Evolutionary conservation across 192 early-diverging fungal species (phyloP), one percentile per base, ranked within the genome.

Genomic region (Diversispora epigaea): DNA sequence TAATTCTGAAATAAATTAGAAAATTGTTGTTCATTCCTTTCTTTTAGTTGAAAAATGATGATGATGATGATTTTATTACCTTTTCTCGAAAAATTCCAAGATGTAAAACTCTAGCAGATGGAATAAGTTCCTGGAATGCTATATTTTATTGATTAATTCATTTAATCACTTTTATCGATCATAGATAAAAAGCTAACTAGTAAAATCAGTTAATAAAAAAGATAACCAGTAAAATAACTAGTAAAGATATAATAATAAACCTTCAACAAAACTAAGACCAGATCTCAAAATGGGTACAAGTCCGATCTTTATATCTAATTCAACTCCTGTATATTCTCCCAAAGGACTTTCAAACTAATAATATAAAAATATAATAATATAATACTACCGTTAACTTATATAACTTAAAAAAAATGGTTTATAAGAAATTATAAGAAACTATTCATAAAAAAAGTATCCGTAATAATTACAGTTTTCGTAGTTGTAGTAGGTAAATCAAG

Each of bases 51-150:
- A 32, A 1, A 32, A 32, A 32, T 32, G 25, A 32, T 32, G 25
- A 32, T 32, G 25, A 32, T 32, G 25, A 32, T 32, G 25, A 32
- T 32, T 32, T 32, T 12, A 9, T 67, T 84, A 83, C 83, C 83
- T 90, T 91, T 77, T 95, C 94, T 71, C 94, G 82, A 81, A 88
- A 95, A 19, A 95, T 76, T 10, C 94, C 94, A 15, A 95, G 72
- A 78, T 95, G 94, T 45, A 91, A 87, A 44, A 93, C 82, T 57
- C 85, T 81, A n/a, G 93, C 91, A 17, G 84, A 79, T 41, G 89
- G 94, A 32, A 95, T 73, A 12, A 94, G 78, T 3, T 81, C 80
- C 25, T 92, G 83, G 49, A 91, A 81, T 15, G 75, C 83, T 84
- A 66, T 22, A 21, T 43, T 14, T 56, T 25, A 47, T 32, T 14